A percentile compares a stretch with the other conserved stretches of the same genome.
These are phyloP conservation scores for Mycena albidolilacea DNA, from an alignment of 768 basidiomycete species.

Conservation along the genomic window DNA sequence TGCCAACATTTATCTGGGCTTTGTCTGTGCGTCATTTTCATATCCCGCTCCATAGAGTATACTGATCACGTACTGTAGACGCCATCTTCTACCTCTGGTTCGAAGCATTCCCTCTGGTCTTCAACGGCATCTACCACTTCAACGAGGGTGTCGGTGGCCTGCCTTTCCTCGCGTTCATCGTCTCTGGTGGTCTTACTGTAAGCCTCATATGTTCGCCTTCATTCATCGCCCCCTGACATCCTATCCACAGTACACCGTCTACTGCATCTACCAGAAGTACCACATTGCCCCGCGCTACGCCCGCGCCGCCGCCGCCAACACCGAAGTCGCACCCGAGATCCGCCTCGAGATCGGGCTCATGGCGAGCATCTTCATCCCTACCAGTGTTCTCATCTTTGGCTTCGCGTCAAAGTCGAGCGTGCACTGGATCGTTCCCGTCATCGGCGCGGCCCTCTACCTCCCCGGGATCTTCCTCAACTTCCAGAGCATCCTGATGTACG, in stretches of 20 bases:
- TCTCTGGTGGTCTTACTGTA: constrained; percentile 35
- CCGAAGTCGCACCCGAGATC: constrained; percentile 43
- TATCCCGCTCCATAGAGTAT: background rate
- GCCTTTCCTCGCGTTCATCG: constrained; percentile 36
- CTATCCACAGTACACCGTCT: constrained; percentile 36
- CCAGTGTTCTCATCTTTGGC: constrained; percentile 26
- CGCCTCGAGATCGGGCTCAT: constrained; percentile 50
- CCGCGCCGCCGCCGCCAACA: constrained; percentile 22
- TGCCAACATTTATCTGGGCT: constrained; percentile 49
- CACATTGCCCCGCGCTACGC: constrained; percentile 31
- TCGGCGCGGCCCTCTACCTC: constrained; percentile 39
- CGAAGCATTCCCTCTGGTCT: constrained; percentile 52
- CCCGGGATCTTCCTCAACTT: constrained; percentile 42
- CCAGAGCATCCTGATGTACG: constrained; percentile 41
- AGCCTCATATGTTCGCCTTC: background rate
- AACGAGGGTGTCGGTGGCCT: constrained; percentile 33
- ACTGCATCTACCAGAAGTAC: constrained; percentile 42
- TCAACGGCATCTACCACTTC: constrained; percentile 51
- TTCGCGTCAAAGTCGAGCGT: constrained; percentile 18
- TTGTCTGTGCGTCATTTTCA: constrained; percentile 43
- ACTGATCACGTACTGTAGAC: constrained; percentile 24
- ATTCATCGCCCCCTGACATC: background rate
- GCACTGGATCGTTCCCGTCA: constrained; percentile 28
- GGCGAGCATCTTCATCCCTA: constrained; percentile 32
- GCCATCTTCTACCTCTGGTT: constrained; percentile 53